Evolutionary conservation across 2,329 filamentous ascomycete species (phyloP), one percentile per base, ranked within the genome.

Genomic region (Parafenestella ontariensis): DNA sequence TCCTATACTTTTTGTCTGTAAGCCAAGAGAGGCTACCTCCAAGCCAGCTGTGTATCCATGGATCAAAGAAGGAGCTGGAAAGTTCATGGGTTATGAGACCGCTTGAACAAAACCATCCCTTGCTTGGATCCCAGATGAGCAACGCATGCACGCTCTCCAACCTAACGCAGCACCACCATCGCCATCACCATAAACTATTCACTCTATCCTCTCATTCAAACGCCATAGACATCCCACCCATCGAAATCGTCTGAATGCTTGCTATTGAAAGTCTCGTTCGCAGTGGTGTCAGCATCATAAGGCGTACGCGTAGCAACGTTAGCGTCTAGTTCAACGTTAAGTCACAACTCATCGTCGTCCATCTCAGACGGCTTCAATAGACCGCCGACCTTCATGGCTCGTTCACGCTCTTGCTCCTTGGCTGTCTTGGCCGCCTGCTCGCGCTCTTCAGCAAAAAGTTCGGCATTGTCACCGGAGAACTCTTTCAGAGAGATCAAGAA

Each of bases 401-500:
- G 89, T 78, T 97, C 92, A 69, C 93, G 88, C 75, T 99, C 96
- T 20, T 92, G 90, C 44, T 89, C 88, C 76, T 93, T 92, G 42
- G 90, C 91, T 66, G 94, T 91, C 62, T 87, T 87, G 57, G 94
- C 89, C 61, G 92, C 92, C 76, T 96, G 90, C 77, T 99, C 95
- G 76, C 96, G 92, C 77, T 99, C 95, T 54, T 96, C 93, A 3
- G 90, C 87, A 77, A 90, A 99, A 9, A 99, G 84, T 72, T 99
- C 95, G 1, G 94, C 87, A 68, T 98, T 97, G 78, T 99, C 95
- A 47, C 91, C 95, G 0, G 92, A 88, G 70, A 98, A 99, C 78
- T 99, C 96, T 79, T 97, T 96, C 65, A 99, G 83, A 20, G 93
- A 96, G 69, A 99, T 96, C 65, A 99, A 81, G 85, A 99, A 99